Conservation (phyloP, 345 rosid genomes). For the Lepidium didymum region DNA sequence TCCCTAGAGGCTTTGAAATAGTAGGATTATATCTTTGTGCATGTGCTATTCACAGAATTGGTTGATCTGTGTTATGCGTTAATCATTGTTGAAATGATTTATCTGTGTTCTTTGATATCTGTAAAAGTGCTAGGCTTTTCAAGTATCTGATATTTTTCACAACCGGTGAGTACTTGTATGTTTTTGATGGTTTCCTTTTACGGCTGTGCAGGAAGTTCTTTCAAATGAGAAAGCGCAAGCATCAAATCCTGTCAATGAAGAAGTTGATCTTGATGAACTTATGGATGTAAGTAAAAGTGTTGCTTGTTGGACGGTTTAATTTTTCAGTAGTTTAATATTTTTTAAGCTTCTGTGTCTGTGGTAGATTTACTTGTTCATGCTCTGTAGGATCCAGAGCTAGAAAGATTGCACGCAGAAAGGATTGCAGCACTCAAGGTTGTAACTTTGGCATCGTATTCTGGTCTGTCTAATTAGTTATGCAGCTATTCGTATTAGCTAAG, state of each 20-base stretch:
- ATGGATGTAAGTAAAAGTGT: conserved; percentile 68
- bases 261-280: conserved; percentile 88
- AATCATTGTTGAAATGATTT: neutral
- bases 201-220: conserved; percentile 51
- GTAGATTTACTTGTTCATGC: conserved; percentile 2
- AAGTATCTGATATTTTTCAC: neutral
- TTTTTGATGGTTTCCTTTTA: conserved; percentile 7
- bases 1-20: neutral
- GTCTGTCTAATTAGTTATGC: neutral
- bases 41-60: neutral
- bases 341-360: neutral
- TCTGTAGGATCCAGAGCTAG: conserved; percentile 87
- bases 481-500: conserved; percentile 24
- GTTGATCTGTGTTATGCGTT: neutral
- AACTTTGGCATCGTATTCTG: conserved; percentile 1
- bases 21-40: neutral
- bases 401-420: conserved; percentile 84
- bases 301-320: neutral
- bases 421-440: conserved; percentile 86
- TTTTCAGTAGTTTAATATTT: neutral
- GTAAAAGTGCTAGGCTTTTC: neutral
- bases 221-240: conserved; percentile 61
- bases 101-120: neutral
- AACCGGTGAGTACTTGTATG: neutral
- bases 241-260: conserved; percentile 49